phyloP scores from a whole-genome alignment of 2,329 filamentous ascomycete genomes.

The Teratosphaeria nubilosa region DNA sequence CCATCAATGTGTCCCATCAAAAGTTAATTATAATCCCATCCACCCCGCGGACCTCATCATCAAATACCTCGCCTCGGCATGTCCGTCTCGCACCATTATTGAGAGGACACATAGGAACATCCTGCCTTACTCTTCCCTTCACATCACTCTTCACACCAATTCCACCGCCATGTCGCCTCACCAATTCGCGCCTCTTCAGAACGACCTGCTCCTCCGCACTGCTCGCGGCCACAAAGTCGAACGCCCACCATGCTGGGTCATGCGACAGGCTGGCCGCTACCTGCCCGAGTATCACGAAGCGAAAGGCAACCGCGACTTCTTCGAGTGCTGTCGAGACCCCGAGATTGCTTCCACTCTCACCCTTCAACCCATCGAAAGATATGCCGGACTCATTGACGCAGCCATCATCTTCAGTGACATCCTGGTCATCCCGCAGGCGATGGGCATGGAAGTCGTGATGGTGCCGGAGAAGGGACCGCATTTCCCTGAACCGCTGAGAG shows the following conservation, averaged over 20 bases:
- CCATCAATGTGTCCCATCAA: not conserved
- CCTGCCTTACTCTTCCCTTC: not conserved
- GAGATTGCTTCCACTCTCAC: conserved; percentile 90
- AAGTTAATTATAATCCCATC: not conserved
- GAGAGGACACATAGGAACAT: not conserved
- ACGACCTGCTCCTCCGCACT: conserved; percentile 82
- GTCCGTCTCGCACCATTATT: not conserved
- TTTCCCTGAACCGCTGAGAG: conserved; percentile 75
- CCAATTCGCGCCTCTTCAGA: conserved; percentile 71
- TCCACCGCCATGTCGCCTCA: not conserved
- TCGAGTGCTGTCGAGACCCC: conserved; percentile 89
- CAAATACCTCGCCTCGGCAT: not conserved
- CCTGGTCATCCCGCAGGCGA: conserved; percentile 90
- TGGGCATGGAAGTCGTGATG: conserved; percentile 99
- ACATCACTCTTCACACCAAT: not conserved
- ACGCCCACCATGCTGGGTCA: conserved; percentile 94
- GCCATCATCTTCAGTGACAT: conserved; percentile 99
- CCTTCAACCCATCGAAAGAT: conserved; percentile 89
- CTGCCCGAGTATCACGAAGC: conserved; percentile 96
- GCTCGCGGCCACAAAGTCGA: conserved; percentile 86
- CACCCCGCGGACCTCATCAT: not conserved
- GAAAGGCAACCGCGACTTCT: conserved; percentile 86
- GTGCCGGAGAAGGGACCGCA: conserved; percentile 92
- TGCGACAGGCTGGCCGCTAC: conserved; percentile 97
- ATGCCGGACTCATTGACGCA: conserved; percentile 79